Conservation (phyloP, 208 protist species). For the Porcisia hertigi region DNA sequence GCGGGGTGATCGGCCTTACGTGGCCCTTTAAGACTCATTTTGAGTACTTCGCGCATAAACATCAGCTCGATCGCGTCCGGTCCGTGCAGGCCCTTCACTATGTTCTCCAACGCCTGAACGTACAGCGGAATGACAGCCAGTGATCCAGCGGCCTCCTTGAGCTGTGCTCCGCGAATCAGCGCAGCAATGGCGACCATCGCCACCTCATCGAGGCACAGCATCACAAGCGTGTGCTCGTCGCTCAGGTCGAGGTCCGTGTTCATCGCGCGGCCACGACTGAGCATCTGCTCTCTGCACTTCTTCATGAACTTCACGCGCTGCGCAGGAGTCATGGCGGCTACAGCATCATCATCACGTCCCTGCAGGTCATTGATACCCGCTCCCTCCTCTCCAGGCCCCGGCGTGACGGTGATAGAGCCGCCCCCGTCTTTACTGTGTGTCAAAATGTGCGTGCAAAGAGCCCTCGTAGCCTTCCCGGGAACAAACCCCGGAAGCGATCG, state of each 20-base stretch:
- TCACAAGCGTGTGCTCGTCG: neutral
- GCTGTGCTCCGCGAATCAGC: neutral
- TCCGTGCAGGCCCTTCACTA: neutral
- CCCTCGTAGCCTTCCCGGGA: too few species aligned
- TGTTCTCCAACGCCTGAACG: neutral
- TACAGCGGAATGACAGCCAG: neutral
- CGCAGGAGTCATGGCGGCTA: neutral
- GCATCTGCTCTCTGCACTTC: neutral
- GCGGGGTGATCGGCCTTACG: too few species aligned
- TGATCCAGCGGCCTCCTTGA: too few species aligned
- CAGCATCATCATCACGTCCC: neutral
- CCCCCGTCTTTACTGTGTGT: too few species aligned
- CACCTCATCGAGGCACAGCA: conserved; percentile 1
- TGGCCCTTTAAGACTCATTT: too few species aligned
- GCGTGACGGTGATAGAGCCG: neutral
- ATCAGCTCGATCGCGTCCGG: neutral
- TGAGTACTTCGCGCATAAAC: too few species aligned
- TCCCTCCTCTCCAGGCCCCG: neutral
- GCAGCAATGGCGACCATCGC: too few species aligned
- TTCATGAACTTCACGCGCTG: neutral
- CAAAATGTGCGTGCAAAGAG: too few species aligned
- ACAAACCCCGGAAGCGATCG: neutral
- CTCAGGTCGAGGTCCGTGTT: neutral
- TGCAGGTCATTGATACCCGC: neutral
- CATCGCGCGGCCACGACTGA: neutral